Evolutionary conservation across 176 grass and related monocot species (phyloP).

Genomic region (Musa beccarii): DNA sequence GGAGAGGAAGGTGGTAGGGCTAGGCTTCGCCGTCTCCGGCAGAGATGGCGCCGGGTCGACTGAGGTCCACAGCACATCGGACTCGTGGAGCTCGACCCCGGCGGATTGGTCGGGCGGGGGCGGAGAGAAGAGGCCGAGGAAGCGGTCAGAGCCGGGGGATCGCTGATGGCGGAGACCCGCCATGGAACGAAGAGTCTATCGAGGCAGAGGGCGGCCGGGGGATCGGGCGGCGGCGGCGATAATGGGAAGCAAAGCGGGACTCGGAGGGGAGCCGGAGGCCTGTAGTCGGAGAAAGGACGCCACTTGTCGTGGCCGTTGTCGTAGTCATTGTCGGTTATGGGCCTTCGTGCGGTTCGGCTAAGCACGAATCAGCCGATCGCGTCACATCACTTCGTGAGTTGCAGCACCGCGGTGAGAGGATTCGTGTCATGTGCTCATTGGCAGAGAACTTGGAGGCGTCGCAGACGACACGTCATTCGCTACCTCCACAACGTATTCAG

Average conservation of each 20-base stretch:
- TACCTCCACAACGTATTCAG: too few relatives aligned
- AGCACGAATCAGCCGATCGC: too few relatives aligned
- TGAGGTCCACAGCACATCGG: conserved; percentile 10
- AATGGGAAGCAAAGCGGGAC: conserved; percentile 28
- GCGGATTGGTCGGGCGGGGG: not conserved
- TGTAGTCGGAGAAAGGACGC: too few relatives aligned
- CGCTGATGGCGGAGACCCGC: conserved; percentile 2
- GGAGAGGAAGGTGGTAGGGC: not conserved
- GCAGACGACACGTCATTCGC: too few relatives aligned
- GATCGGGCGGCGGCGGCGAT: conserved; percentile 7
- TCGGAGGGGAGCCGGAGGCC: conserved; percentile 18
- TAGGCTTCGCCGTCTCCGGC: not conserved
- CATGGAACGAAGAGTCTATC: not conserved
- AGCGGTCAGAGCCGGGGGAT: conserved; percentile 10
- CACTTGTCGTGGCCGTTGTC: too few relatives aligned
- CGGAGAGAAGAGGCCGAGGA: conserved; percentile 15
- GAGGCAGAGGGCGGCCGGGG: not conserved
- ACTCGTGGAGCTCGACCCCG: conserved; percentile 19
- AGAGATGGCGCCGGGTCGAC: not conserved
- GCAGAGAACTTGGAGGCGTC: too few relatives aligned
- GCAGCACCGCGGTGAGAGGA: too few relatives aligned
- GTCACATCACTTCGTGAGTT: too few relatives aligned
- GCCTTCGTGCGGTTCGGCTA: too few relatives aligned
- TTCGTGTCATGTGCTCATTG: too few relatives aligned
- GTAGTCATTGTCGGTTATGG: too few relatives aligned